Evolutionary conservation across 192 early-diverging fungal genomes (phyloP).

Genomic region (Coemansia sp.): DNA sequence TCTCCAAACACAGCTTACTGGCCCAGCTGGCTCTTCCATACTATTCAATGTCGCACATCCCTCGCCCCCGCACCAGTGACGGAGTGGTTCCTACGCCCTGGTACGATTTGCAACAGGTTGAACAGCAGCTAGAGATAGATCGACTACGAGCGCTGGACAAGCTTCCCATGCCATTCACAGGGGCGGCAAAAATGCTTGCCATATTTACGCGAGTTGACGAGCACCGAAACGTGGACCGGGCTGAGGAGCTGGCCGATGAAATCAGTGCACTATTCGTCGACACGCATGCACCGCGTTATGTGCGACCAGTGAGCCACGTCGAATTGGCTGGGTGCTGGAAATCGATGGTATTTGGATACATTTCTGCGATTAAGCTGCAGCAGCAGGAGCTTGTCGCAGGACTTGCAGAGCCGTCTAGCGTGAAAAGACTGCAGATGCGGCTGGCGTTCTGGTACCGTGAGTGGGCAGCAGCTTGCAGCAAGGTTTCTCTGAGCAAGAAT

Average conservation of each 20-base stretch:
- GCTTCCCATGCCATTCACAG: constrained; percentile 31
- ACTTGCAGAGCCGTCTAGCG: background rate
- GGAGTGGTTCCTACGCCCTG: constrained; percentile 5
- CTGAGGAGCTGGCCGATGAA: constrained; percentile 34
- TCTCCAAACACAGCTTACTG: constrained; percentile 25
- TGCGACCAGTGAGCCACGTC: constrained; percentile 11
- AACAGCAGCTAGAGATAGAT: constrained; percentile 44
- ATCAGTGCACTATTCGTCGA: constrained; percentile 23
- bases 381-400: constrained; percentile 1
- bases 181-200: constrained; percentile 29
- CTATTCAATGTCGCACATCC: constrained; percentile 21
- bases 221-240: constrained; percentile 36
- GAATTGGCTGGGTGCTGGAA: constrained; percentile 36
- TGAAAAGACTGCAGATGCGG: constrained; percentile 15
- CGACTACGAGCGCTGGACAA: constrained; percentile 49
- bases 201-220: constrained; percentile 44
- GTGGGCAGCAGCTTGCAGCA: constrained; percentile 15
- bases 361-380: constrained; percentile 14
- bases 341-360: constrained; percentile 38
- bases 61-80: constrained; percentile 7
- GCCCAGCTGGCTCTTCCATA: constrained; percentile 31
- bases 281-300: constrained; percentile 15
- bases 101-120: constrained; percentile 43
- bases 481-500: constrained; percentile 3
- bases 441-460: constrained; percentile 30